These are phyloP conservation scores for Phlyctochytrium planicorne DNA, from an alignment of 192 early-diverging fungal genomes.

Conservation along the genomic window DNA sequence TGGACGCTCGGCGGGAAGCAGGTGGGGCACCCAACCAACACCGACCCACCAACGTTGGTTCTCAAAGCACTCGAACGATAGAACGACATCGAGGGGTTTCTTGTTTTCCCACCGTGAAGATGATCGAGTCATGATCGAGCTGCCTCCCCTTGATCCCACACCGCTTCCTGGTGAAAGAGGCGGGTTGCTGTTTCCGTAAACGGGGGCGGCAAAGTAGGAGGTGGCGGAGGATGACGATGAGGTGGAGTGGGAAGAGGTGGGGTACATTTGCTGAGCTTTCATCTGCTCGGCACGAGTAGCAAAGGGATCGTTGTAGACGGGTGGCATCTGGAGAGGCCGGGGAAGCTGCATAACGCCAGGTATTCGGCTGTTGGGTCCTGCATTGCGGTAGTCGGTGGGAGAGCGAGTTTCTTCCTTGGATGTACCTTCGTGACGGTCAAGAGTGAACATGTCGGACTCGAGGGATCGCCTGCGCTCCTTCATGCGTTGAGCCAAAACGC, in stretches of 20 bases:
- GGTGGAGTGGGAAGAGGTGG: slow-evolving; percentile 12
- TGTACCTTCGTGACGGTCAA: neutral
- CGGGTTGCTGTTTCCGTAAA: neutral
- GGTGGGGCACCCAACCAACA: slow-evolving; percentile 59
- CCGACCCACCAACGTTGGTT: slow-evolving; percentile 70
- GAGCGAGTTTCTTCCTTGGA: neutral
- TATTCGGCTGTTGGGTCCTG: neutral
- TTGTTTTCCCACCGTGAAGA: slow-evolving; percentile 26
- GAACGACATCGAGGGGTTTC: slow-evolving; percentile 25
- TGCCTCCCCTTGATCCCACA: neutral
- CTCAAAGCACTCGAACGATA: slow-evolving; percentile 45
- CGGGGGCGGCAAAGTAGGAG: neutral
- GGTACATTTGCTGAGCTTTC: slow-evolving; percentile 10
- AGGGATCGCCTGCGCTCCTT: neutral
- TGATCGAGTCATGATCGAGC: slow-evolving; percentile 9
- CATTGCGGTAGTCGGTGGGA: neutral
- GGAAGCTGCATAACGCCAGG: neutral
- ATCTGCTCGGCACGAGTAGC: slow-evolving; percentile 18
- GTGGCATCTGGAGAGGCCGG: neutral
- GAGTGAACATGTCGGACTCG: neutral
- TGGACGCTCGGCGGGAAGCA: slow-evolving; percentile 55
- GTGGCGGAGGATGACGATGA: slow-evolving; percentile 4
- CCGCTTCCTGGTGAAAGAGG: neutral
- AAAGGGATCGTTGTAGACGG: neutral
- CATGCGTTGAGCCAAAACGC: neutral